Conservation (phyloP, 768 basidiomycete species). For the Psilocybe cubensis region DNA sequence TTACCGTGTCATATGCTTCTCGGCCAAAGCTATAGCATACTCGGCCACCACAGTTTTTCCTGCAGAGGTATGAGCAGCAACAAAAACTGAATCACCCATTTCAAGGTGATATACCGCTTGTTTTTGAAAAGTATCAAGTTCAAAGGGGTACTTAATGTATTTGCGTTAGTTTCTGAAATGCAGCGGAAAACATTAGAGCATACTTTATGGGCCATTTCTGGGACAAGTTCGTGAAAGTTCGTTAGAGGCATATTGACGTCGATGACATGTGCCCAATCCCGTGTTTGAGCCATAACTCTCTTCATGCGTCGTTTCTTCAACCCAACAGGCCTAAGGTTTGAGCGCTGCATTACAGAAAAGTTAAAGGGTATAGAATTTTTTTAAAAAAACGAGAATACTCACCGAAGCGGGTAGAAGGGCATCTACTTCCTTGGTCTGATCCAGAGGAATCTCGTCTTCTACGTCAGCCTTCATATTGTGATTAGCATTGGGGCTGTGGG, state of each 20-base stretch:
- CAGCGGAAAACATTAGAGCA: neutral
- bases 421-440: conserved; percentile 48
- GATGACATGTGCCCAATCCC: conserved; percentile 98
- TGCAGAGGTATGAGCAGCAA: conserved; percentile 99
- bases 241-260: conserved; percentile 88
- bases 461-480: conserved; percentile 15
- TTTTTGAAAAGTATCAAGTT: conserved; percentile 97
- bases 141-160: conserved; percentile 83
- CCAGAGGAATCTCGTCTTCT: conserved; percentile 17
- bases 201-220: conserved; percentile 95
- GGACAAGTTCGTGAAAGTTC: conserved; percentile 92
- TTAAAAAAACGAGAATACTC: conserved; percentile 1
- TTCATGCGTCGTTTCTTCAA: conserved; percentile 42
- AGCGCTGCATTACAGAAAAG: conserved; percentile 40
- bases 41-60: conserved; percentile 99
- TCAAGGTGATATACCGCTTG: conserved; percentile 98
- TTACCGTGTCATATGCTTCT: conserved; percentile 98
- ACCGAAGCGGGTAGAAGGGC: conserved; percentile 74
- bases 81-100: conserved; percentile 96
- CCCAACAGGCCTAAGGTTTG: conserved; percentile 59
- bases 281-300: conserved; percentile 64
- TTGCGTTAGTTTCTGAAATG: conserved; percentile 26
- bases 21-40: conserved; percentile 96
- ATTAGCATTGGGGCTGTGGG: neutral
- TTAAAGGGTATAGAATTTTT: neutral